Evolutionary conservation across 148 eudicot genomes (phyloP).

Genomic region (Fagopyrum tataricum): DNA sequence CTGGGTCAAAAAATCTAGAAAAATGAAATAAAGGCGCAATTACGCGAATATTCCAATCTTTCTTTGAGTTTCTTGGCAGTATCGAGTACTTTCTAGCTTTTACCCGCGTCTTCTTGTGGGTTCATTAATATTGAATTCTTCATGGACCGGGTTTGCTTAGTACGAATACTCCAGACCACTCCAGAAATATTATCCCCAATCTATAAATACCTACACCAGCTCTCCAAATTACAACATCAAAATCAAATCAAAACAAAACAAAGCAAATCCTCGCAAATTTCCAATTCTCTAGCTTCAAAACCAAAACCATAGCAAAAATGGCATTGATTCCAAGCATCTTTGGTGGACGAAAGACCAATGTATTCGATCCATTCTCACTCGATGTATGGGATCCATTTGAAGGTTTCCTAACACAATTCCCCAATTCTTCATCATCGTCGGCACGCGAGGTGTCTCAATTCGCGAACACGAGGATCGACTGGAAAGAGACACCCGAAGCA

Average conservation of each 20-base stretch:
- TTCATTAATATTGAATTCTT: background rate
- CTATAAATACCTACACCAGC: background rate
- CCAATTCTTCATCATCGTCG: background rate
- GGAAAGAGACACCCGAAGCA: slow-evolving; percentile 34
- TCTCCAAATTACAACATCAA: background rate
- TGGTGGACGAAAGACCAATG: slow-evolving; percentile 17
- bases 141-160: background rate
- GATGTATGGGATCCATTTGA: slow-evolving; percentile 33
- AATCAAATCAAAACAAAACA: background rate
- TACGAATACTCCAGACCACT: background rate
- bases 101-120: background rate
- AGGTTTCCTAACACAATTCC: background rate
- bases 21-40: background rate
- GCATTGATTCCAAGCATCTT: slow-evolving; percentile 27
- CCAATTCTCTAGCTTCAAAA: background rate
- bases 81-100: background rate
- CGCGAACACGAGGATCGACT: slow-evolving; percentile 26
- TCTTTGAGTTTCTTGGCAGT: background rate
- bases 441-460: slow-evolving; percentile 11
- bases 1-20: background rate
- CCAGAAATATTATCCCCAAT: background rate
- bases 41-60: background rate
- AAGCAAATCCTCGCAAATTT: background rate
- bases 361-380: slow-evolving; percentile 30
- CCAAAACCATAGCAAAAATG: background rate